Conservation (phyloP, 306 rosid species). For the Rosa persica region DNA sequence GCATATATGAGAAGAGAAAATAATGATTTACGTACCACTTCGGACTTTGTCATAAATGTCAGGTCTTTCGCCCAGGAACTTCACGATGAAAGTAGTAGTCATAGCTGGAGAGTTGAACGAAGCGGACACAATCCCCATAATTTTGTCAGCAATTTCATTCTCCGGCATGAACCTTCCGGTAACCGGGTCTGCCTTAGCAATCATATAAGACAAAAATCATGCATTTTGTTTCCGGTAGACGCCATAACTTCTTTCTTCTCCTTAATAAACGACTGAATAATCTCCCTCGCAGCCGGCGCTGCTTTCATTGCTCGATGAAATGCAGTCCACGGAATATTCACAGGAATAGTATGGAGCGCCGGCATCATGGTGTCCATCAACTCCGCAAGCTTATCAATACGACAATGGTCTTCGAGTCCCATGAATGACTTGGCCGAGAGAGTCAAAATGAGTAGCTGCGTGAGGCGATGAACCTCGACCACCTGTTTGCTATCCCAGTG, state of each 20-base stretch:
- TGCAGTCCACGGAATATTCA: not conserved
- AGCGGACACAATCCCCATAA: slow-evolving; percentile 9
- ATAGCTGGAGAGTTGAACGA: slow-evolving; percentile 7
- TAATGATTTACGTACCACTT: slow-evolving; percentile 5
- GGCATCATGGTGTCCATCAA: not conserved
- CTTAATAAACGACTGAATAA: not conserved
- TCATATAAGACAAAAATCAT: not conserved
- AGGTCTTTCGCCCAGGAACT: slow-evolving; percentile 47
- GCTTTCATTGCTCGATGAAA: slow-evolving; percentile 15
- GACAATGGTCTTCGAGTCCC: not conserved
- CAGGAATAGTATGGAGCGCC: not conserved
- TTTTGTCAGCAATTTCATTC: slow-evolving; percentile 7
- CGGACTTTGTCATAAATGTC: slow-evolving; percentile 9
- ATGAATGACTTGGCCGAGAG: not conserved
- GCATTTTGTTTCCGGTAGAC: not conserved
- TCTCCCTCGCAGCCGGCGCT: not conserved
- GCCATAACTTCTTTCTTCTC: slow-evolving; percentile 9
- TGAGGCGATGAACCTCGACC: not conserved
- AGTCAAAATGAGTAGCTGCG: not conserved
- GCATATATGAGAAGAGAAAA: too few relatives aligned
- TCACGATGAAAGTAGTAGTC: slow-evolving; percentile 25
- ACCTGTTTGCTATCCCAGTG: not conserved
- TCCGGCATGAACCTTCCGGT: not conserved
- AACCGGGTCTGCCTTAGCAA: not conserved
- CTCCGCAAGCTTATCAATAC: not conserved